These are phyloP conservation scores for Citrus sp. DNA, from an alignment of 345 rosid species.

Conservation along the genomic window DNA sequence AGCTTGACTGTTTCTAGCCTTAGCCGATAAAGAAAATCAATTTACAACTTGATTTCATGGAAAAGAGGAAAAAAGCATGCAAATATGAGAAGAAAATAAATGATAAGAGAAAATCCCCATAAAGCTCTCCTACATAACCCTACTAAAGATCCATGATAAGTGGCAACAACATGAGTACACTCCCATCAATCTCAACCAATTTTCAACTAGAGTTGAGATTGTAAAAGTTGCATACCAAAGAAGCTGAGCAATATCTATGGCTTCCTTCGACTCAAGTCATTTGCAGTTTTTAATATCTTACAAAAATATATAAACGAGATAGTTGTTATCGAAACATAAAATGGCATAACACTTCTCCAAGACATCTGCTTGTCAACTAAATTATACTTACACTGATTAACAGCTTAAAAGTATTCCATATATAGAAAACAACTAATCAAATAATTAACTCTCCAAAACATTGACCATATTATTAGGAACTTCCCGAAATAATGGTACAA, in stretches of 20 bases:
- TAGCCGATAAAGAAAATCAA: neutral
- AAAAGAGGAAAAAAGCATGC: neutral
- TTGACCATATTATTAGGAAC: neutral
- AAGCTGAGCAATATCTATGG: neutral
- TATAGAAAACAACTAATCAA: neutral
- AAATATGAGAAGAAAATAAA: neutral
- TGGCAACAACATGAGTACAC: neutral
- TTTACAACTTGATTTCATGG: neutral
- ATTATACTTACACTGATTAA: too few relatives aligned
- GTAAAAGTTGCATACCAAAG: neutral
- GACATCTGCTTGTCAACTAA: neutral
- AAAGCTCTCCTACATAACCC: neutral
- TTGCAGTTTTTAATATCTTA: neutral
- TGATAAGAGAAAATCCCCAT: neutral
- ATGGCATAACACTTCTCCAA: neutral
- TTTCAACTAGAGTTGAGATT: neutral
- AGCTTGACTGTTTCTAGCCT: neutral
- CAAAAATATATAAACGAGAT: neutral
- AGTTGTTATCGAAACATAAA: neutral
- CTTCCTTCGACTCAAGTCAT: neutral
- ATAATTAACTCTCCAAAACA: neutral
- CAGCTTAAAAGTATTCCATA: too few relatives aligned
- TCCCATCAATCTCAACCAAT: neutral
- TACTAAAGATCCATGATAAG: neutral
- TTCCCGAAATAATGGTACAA: neutral